phyloP scores from a whole-genome alignment of 2,329 filamentous ascomycete genomes.

The Talaromyces sp. region DNA sequence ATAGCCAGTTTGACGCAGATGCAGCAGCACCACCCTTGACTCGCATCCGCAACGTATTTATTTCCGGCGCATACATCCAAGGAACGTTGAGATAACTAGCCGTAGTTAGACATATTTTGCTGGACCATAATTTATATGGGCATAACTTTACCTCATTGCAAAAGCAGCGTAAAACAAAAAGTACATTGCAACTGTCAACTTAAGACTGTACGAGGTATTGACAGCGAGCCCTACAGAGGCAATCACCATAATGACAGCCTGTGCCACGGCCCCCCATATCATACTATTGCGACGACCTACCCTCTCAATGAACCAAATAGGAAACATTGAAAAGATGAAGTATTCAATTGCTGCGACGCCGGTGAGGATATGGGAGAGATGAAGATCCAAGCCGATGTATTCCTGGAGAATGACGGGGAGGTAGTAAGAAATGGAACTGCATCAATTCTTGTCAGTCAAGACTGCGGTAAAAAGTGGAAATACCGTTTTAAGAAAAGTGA shows the following conservation, averaged over 20 bases:
- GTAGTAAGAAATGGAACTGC: constrained; percentile 1
- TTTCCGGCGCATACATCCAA: constrained; percentile 46
- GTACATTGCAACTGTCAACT: constrained; percentile 3
- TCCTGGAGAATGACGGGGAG: constrained; percentile 1
- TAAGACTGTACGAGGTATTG: neutral
- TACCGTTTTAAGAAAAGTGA: neutral
- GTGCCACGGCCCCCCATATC: constrained; percentile 1
- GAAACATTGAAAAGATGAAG: constrained; percentile 1
- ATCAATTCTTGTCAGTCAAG: neutral
- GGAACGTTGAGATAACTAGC: constrained; percentile 18
- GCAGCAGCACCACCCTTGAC: constrained; percentile 45
- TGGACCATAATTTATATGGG: neutral
- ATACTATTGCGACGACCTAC: constrained; percentile 1
- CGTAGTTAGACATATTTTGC: neutral
- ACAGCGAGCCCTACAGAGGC: neutral
- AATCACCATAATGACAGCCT: constrained; percentile 1
- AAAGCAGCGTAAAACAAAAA: constrained; percentile 6
- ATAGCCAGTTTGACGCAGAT: constrained; percentile 46
- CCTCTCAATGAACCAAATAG: neutral
- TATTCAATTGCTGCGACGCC: neutral
- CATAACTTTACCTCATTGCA: neutral
- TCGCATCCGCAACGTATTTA: constrained; percentile 45
- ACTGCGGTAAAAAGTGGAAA: too few species aligned
- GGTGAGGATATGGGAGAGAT: neutral
- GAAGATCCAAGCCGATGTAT: neutral